Percentiles rank a stretch among this genome's conserved stretches.
phyloP scores from a whole-genome alignment of 306 rosid species.

The Prunus padus region DNA sequence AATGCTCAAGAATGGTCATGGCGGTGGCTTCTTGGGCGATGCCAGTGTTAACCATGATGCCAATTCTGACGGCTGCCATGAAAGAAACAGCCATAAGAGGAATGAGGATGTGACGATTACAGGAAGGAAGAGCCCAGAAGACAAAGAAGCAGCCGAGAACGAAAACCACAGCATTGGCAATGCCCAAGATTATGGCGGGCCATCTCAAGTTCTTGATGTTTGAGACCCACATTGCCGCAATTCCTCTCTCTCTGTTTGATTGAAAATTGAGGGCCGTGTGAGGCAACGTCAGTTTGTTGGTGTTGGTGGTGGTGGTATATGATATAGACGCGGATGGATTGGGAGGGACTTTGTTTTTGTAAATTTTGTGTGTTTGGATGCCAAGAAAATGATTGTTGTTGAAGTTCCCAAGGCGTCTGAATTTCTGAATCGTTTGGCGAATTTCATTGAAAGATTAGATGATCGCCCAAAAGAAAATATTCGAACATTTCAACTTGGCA shows the following conservation, averaged over 20 bases:
- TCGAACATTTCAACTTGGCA: no score
- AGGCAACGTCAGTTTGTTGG: not conserved
- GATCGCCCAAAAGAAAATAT: no score
- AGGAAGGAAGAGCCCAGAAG: conserved; percentile 20
- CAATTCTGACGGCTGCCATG: conserved; percentile 40
- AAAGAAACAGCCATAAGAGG: conserved; percentile 40
- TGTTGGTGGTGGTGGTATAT: no score
- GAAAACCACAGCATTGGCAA: conserved; percentile 34
- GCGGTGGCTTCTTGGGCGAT: conserved; percentile 68
- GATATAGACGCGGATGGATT: no score
- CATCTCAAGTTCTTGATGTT: conserved; percentile 35
- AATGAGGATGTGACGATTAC: conserved; percentile 27
- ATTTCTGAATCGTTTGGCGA: no score
- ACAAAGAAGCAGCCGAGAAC: conserved; percentile 37
- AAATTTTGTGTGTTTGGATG: no score
- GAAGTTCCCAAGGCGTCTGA: no score
- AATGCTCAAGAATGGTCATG: conserved; percentile 39
- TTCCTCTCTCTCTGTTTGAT: no score
- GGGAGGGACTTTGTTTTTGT: no score
- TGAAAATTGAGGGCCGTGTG: not conserved
- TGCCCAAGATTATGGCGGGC: conserved; percentile 29
- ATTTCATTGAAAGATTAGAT: no score
- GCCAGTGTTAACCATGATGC: conserved; percentile 52
- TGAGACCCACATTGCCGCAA: conserved; percentile 31
- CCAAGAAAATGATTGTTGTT: no score